Base-by-base conservation (phyloP, 2,329 filamentous ascomycete genomes). In the Fusarium xyrophilum region DNA sequence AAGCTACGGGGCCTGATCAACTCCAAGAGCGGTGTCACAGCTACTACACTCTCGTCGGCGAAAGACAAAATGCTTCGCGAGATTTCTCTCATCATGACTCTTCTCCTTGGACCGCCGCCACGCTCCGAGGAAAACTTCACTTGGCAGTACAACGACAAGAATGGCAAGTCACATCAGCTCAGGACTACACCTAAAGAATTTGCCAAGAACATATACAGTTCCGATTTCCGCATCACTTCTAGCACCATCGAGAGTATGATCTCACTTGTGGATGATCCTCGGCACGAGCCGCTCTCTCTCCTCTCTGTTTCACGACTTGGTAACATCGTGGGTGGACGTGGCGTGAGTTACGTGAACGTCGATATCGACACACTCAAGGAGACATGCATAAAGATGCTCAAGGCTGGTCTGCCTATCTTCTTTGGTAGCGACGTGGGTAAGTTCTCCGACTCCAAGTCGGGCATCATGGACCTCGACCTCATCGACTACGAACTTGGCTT, bases 381-480 rank as follows among this genome's bases (percentile, higher is more conserved):
- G 1, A 89, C 91, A 1, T 91, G 90, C 71, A 87, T 96, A 50
- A 83, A 86, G 32, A 96, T 93, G 92, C 86, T 97, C 50, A 86
- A 88, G 74, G 88, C 89, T 14, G 93, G 92, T 3, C 80, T 92
- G 8, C 93, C 93, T 13, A 87, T 97, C 52, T 97, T 97, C 84
- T 97, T 97, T 76, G 93, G 93, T 59, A 91, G 87, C 52, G 93
- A 97, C 73, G 93, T 97, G 0, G 93, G 93, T 66, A 92, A 97
- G 77, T 94, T 91, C 78, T 91, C 88, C 58, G 89, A 94, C 75
- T 82, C 81, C 0, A 73, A 72, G 3, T 83, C 85, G 5, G 93
- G 93, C 19, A 88, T 97, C 75, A 93, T 97, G 91, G 93, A 97
- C 76, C 85, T 90, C 2, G 84, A 86, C 3, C 82, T 97, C 7